Base-by-base conservation (phyloP, 2,329 filamentous ascomycete species). In the Remersonia thermophila region DNA sequence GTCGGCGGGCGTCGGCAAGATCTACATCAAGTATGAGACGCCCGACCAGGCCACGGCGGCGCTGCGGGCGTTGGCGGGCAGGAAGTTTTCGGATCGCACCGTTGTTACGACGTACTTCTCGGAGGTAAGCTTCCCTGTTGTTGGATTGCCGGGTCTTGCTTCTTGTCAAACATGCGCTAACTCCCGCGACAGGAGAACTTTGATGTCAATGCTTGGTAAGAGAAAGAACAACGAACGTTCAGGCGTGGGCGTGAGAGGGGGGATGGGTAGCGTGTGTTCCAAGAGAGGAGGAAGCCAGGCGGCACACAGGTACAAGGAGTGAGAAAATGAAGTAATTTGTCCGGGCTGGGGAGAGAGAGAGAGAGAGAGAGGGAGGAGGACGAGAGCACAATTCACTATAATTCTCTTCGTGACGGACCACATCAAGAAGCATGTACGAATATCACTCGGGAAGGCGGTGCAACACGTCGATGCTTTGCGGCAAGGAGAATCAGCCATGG, bases 61-160 rank as follows among this genome's bases (percentile, higher is more conserved):
- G 7, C 67, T 98, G 38, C 78, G 80, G 51, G 80, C 85, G n/a
- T 67, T 99, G 49, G 91, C 93, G 20, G 91, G 91, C 32, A 74
- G 93, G 46, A 95, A 96, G 57, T 99, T 98, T 56, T 83, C 87
- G 1, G 85, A 96, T 61, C 76, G 93, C 50, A 98, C 91, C 3
- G 93, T 98, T 18, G 86, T 98, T 10, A 86, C 84, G 3, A 96
- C 91, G 3, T 95, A 91, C 62, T 98, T 95, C 58, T 83, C 86
- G 15, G 93, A 96, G 73, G 83, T 84, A 65, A 23, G 23, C 6
- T 23, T 23, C 20, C 9, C 20, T 43, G 7, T 29, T 9, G 7
- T 29, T 29, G n/a, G 27, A n/a, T 4, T 10, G 5, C 29, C 9
- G 13, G 28, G 13, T 20, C 28, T 33, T 25, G 5, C 15, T 3